Evolutionary conservation across 495 filamentous ascomycete species (phyloP).

Genomic region (Podospora australis): DNA sequence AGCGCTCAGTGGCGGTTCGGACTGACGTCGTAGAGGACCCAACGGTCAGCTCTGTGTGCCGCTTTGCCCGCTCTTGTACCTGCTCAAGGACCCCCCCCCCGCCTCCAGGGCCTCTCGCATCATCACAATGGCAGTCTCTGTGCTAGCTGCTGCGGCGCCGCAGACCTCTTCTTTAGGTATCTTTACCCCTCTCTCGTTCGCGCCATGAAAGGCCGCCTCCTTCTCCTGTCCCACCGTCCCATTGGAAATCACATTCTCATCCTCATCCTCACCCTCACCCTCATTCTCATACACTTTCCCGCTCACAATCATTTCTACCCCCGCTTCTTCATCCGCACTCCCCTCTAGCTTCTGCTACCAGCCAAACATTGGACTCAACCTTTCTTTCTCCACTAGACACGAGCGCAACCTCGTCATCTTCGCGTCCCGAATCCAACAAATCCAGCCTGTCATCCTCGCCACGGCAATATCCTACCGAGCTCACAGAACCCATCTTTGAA

Average conservation of each 20-base stretch:
- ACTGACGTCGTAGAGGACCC: constrained; percentile 14
- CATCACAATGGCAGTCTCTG: constrained; percentile 24
- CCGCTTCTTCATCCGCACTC: neutral
- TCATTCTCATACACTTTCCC: no score
- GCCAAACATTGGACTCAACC: constrained; percentile 10
- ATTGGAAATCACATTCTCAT: neutral
- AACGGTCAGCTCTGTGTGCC: neutral
- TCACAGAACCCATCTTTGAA: constrained; percentile 39
- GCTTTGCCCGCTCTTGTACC: constrained; percentile 13
- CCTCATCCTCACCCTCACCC: neutral
- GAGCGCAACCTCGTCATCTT: neutral
- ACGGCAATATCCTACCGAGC: constrained; percentile 38
- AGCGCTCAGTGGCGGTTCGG: constrained; percentile 1
- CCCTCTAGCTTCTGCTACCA: neutral
- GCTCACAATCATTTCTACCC: neutral
- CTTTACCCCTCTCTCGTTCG: constrained; percentile 18
- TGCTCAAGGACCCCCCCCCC: neutral
- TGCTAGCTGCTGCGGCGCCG: constrained; percentile 27
- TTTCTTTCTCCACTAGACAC: constrained; percentile 11
- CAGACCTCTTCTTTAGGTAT: constrained; percentile 29
- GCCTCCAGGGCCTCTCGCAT: constrained; percentile 7
- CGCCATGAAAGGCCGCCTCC: constrained; percentile 14
- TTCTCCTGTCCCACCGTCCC: constrained; percentile 7
- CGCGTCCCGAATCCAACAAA: constrained; percentile 9
- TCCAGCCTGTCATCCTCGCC: constrained; percentile 27